Conservation (phyloP, 148 eudicot species). For the Spergularia marina region DNA sequence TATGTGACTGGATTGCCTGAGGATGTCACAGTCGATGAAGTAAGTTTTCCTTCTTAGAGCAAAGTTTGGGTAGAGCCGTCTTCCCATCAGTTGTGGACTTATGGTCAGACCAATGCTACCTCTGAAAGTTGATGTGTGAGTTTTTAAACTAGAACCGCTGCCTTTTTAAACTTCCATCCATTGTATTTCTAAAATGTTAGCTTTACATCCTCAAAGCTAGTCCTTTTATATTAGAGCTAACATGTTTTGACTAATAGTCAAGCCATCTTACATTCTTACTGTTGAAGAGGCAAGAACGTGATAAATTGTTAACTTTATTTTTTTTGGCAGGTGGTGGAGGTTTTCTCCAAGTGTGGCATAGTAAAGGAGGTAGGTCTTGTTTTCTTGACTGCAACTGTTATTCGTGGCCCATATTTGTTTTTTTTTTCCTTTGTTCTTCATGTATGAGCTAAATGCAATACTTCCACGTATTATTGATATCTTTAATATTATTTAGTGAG, state of each 20-base stretch:
- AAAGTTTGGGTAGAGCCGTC: not conserved
- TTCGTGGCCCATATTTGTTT: too few relatives aligned
- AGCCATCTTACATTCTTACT: not conserved
- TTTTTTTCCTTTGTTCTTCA: too few relatives aligned
- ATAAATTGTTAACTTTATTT: not conserved
- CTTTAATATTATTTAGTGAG: too few relatives aligned
- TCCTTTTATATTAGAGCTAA: not conserved
- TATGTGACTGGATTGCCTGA: slow-evolving; percentile 94
- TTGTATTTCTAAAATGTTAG: not conserved
- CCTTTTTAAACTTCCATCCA: not conserved
- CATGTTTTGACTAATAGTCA: not conserved
- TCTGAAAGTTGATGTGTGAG: slow-evolving; percentile 4
- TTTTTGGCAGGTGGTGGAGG: slow-evolving; percentile 70
- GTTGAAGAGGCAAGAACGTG: not conserved
- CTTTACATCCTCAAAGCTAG: not conserved
- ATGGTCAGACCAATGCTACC: not conserved
- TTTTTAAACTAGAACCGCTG: not conserved
- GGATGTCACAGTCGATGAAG: slow-evolving; percentile 93
- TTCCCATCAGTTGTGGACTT: not conserved
- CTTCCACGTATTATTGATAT: too few relatives aligned
- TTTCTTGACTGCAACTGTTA: not conserved
- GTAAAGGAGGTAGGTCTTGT: slow-evolving; percentile 68
- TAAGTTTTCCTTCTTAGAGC: slow-evolving; percentile 26
- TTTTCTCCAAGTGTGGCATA: slow-evolving; percentile 93
- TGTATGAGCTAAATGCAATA: too few relatives aligned